Evolutionary conservation across 2,329 filamentous ascomycete genomes (phyloP), one percentile per base, ranked within the genome.

Genomic region (Macrophomina phaseolina): DNA sequence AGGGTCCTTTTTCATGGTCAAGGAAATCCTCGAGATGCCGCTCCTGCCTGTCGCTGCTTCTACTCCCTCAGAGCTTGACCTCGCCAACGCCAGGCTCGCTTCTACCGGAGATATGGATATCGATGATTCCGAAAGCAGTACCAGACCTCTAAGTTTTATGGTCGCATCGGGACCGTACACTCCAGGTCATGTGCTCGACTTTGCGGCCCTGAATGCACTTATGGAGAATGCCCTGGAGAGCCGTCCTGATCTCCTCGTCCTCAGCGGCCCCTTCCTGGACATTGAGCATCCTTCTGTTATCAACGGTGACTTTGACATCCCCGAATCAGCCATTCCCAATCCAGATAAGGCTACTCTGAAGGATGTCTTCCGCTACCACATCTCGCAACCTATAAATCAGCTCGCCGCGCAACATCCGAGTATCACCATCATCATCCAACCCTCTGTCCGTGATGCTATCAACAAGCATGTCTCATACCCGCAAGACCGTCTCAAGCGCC

Each of bases 121-220:
- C 2, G 65, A 67, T 36, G 58, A 55, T 9, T 51, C 40, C 38
- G 87, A 89, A 68, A 79, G 82, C 18, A 77, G 78, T 4, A 81
- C 72, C 42, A 82, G 87, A 8, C 93, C 94, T 0, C 80, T 98
- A 18, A 93, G 86, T 72, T 82, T 97, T 61, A 79, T 97, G 45
- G 85, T 94, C 67, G 92, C 91, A 1, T 87, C 93, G 0, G 95
- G 95, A 0, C 95, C 95, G 0, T 99, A 96, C 79, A 97, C 94
- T 0, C 89, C 93, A 2, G 94, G 98, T 71, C 91, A 94, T 73
- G 96, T 96, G 74, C 88, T 99, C 53, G 91, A 93, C 70, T 99
- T 94, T 75, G 91, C 96, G 73, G 91, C 94, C 7, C 82, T 99
- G 1, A 89, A 93, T 73, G 88, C 91, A 36, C 85, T 99, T 16